Base-by-base conservation (phyloP, 495 filamentous ascomycete genomes). In the Elaphomyces granulatus region DNA sequence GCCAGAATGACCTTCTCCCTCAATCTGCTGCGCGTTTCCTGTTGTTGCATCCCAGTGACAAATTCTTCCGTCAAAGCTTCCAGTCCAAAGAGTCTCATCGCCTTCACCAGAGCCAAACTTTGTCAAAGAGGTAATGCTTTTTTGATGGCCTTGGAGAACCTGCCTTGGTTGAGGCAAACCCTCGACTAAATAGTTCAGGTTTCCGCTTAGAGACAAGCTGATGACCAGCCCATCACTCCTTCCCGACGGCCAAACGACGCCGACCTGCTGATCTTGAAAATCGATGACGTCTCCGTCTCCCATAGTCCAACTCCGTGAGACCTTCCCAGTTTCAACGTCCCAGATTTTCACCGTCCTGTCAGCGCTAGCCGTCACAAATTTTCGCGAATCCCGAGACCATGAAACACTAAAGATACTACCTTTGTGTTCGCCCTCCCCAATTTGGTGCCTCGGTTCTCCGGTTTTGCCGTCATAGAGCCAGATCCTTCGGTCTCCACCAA, bases 391-490 rank as follows among this genome's bases (percentile, higher is more conserved):
- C 42, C 71, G 75, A 2, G 81, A 72, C 90, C 90, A 98, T 26
- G 82, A 85, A 9, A 96, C 76, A 12, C 78, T 77, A 46, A 95
- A 92, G 35, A 98, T 87, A 45, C 86, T 93, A 4, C 90, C 90
- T 8, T 78, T 88, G 54, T 98, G 90, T 35, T 74, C 76, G 4
- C 78, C 83, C 45, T 87, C 82, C 15, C 83, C 82, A 46, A 98
- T 75, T 44, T 83, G 70, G 36, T 59, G 72, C 40, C 75, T 81
- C 6, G 77, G 65, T 50, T 93, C 88, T 2, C 90, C 90, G 1
- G 85, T 88, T 66, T 90, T 93, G 31, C 92, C 90, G 50, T 93
- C 87, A 53, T 94, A 98, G 2, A 96, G 63, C 67, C 87, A 90
- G 39, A 98, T 94, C 56, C 77, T 75, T 33, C 78, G 70, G 55